Evolutionary conservation across 2,329 filamentous ascomycete species (phyloP), one percentile per base, ranked within the genome.

Genomic region (Ceratocystis variospora): DNA sequence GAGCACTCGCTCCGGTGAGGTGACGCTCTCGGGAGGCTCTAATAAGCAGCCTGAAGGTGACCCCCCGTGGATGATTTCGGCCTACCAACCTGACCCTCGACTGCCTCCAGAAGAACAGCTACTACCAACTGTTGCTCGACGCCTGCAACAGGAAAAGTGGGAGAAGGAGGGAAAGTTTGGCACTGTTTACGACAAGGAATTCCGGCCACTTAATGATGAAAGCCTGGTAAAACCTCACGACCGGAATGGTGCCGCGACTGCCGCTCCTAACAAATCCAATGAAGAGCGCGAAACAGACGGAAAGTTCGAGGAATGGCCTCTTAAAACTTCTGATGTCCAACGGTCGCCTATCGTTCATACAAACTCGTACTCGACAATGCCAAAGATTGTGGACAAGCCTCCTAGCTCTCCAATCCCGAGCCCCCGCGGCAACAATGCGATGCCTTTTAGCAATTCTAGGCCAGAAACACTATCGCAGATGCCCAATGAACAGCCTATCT

Each of bases 61-160:
- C 65, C 91, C 94, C 8, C 94, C 94, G 63, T 99, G 94, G 94
- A 83, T 97, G 76, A 84, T 94, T 59, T 89, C 88, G 25, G 90
- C 96, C 76, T 99, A 96, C 76, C 96, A 95, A 73, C 94, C 94
- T 0, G 94, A 99, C 73, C 94, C 94, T 37, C 87, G 91, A 68
- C 79, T 99, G 44, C 94, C 94, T 5, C 94, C 91, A 0, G 94
- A 99, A 69, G 89, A 99, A 75, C 94, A 99, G 73, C 86, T 99
- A 64, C 84, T 99, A 10, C 94, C 94, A 0, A 97, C 94, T 0
- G 91, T 97, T 69, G 94, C 94, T 12, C 90, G 88, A 72, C 83
- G 90, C 66, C 81, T 97, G 75, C 89, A 94, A 74, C 93, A 96
- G 77, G 91, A 96, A 75, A 89, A 93, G 74, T 96, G 91, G 92